Base-by-base conservation (phyloP, 1,139 yeast genomes). In the Taiozyma sp. region DNA sequence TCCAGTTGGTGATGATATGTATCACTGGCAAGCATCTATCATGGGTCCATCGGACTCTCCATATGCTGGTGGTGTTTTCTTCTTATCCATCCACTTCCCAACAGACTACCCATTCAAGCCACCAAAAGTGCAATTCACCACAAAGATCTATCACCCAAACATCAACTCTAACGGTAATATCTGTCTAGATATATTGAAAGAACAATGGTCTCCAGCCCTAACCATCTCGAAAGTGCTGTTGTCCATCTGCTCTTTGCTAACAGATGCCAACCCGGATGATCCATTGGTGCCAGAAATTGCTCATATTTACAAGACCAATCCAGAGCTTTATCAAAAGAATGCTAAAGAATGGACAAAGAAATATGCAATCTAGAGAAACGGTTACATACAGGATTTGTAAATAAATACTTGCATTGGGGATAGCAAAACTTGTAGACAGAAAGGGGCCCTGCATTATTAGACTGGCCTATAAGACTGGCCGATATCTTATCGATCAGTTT, bases 281-380 rank as follows among this genome's bases (percentile, higher is more conserved):
- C 99, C 99, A 54, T 83, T 95, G 69, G 99, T 93, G 47, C 98
- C 98, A 29, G 99, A 93, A 74, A 93, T 93, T 65, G 99, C 99
- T 55, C 96, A 93, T 69, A 83, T 91, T 61, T 95, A 93, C 78
- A 92, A 92, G 78, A 90, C 91, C 61, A 98, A 93, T 75, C 82
- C 96, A 70, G 78, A 91, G 54, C 89, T 92, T 73, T 93, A 92
- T 71, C 98, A 93, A 74, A 90, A 96, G 60, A 92, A 96, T 55
- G 99, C 99, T 52, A 86, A 87, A 69, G 99, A 93, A 76, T 93
- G 99, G 98, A 93, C 99, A 49, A 87, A 93, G 78, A 93, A 93
- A 75, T 93, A 89, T 72, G 99, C 99, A 61, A 95, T 92, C 68
- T 93, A 69, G 41, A 38, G 23, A 19, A 47, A 24, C 16, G 27